Base-by-base conservation (phyloP, 2,329 filamentous ascomycete species). In the Nemania sp. region DNA sequence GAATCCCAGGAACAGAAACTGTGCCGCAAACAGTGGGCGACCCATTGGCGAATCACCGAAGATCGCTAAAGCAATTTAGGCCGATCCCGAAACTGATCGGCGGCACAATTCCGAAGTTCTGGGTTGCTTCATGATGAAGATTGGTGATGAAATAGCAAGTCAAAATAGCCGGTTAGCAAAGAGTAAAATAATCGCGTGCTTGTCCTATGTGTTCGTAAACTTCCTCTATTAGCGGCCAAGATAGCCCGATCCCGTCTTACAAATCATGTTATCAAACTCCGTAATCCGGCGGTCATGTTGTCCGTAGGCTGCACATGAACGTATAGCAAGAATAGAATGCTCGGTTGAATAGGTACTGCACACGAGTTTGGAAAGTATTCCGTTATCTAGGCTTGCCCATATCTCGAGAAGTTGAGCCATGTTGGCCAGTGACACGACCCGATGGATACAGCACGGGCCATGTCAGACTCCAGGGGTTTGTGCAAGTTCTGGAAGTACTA, bases 1-100 rank as follows among this genome's bases (percentile, higher is more conserved):
- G 14, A 20, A 48, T 52, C 37, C 45, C 22, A 19, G 37, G 23
- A 47, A 41, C n/a, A 14, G 46, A 26, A 9, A 6, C 36, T 48
- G 36, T 33, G 43, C 47, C 52, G 48, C 51, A 44, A 26, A 19
- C 23, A 41, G 31, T 43, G 42, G 20, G 12, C 14, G 30, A 24
- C 42, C 44, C 31, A 26, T 15, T 42, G 19, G 36, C 45, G 34
- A 43, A 51, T 37, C 17, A 47, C 36, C n/a, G 30, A 15, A 20
- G 9, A 48, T 46, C 36, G 43, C 19, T n/a, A 24, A 48, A 31
- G 41, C 36, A 15, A 31, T 36, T 24, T 23, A 34, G 31, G 24
- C 26, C 31, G 6, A 30, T 12, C n/a, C 23, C 31, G 19, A 36
- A 51, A 33, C 39, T 23, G 40, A 44, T 22, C 19, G 26, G 33